phyloP scores from a whole-genome alignment of 1,284 basidiomycete species.

The Cryptococcus jaspeensis region DNA sequence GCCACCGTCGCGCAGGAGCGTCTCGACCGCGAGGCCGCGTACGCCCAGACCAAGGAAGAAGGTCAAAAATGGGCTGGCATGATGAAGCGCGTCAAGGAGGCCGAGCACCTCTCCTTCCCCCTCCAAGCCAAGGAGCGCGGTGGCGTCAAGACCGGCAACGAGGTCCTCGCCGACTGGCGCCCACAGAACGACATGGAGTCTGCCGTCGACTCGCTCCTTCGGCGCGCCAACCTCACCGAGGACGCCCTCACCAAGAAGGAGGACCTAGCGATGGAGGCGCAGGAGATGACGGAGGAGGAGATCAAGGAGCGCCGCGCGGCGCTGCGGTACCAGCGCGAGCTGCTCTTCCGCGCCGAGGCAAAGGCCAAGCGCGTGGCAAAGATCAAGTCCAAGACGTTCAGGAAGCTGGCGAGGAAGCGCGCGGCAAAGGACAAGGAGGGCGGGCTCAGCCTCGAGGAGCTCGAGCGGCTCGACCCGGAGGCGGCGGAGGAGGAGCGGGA shows the following conservation, averaged over 20 bases:
- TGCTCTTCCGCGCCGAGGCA: conserved; percentile 89
- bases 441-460: conserved; percentile 54
- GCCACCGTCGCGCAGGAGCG: conserved; percentile 84
- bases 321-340: conserved; percentile 82
- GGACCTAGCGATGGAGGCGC: conserved; percentile 69
- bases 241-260: conserved; percentile 74
- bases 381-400: conserved; percentile 94
- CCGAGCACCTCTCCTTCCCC: conserved; percentile 89
- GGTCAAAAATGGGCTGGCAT: conserved; percentile 91
- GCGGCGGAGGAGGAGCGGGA: conserved; percentile 60
- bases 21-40: conserved; percentile 88
- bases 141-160: conserved; percentile 45
- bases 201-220: conserved; percentile 71
- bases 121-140: conserved; percentile 69
- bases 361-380: conserved; percentile 89
- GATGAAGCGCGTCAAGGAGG: conserved; percentile 85
- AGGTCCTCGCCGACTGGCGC: conserved; percentile 62
- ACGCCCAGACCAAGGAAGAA: conserved; percentile 87
- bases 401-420: conserved; percentile 79
- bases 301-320: conserved; percentile 75
- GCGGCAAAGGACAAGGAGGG: conserved; percentile 58
- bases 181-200: conserved; percentile 76
- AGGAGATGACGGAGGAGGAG: conserved; percentile 75
- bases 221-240: conserved; percentile 74
- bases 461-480: conserved; percentile 55